phyloP scores from a whole-genome alignment of 257 asterid genomes.

The Solanum ossicruentum region DNA sequence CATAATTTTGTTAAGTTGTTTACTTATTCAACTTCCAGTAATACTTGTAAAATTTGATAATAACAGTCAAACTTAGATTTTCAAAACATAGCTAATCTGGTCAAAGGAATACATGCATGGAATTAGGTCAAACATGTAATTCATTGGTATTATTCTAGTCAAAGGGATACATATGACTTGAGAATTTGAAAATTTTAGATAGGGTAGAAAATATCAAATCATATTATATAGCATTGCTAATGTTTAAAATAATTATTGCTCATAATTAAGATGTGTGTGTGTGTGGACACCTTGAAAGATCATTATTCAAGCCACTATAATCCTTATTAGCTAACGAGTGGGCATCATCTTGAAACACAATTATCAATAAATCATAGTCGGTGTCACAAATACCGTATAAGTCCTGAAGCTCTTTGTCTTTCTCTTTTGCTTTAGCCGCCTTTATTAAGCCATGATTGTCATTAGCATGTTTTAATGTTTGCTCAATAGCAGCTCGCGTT shows the following conservation, averaged over 20 bases:
- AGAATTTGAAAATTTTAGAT: neutral
- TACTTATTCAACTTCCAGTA: too few relatives aligned
- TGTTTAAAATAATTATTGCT: too few relatives aligned
- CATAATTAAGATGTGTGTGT: too few relatives aligned
- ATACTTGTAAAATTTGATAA: too few relatives aligned
- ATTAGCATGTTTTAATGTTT: neutral
- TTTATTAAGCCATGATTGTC: neutral
- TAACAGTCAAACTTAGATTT: too few relatives aligned
- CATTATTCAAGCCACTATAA: too few relatives aligned
- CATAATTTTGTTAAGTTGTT: too few relatives aligned
- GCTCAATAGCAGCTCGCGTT: neutral
- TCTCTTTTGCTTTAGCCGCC: neutral
- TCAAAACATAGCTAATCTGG: neutral
- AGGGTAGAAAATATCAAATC: too few relatives aligned
- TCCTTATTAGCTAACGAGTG: neutral
- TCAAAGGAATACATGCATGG: neutral
- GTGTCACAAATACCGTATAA: neutral
- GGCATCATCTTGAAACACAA: neutral
- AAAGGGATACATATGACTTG: neutral
- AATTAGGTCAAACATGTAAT: too few relatives aligned
- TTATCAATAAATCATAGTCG: neutral
- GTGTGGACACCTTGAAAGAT: too few relatives aligned
- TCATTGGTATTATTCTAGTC: neutral
- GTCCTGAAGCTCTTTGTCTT: neutral
- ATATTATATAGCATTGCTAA: too few relatives aligned